Evolutionary conservation across 2,329 filamentous ascomycete genomes (phyloP), one percentile per base, ranked within the genome.

Genomic region (Ceratocystis diversiconidia): DNA sequence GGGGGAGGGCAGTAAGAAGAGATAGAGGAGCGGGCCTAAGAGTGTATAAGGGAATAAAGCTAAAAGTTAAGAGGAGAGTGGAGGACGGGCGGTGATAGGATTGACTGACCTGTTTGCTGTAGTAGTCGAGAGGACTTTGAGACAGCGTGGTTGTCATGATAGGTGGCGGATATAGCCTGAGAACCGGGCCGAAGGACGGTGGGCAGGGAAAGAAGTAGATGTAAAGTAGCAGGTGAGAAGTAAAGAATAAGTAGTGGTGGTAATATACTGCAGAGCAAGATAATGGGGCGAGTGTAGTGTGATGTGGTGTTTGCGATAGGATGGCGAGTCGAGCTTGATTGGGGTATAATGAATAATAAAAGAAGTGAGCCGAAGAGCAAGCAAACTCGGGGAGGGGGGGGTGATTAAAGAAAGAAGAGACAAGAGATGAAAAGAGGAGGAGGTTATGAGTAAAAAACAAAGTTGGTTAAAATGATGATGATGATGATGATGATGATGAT

Each of bases 101-200:
- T 28, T 63, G 32, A 50, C 46, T 59, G 62, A 64, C 65, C 61
- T 66, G 65, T 41, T 66, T 66, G 55, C 50, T 64, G 62, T 66
- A 66, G 65, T 66, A 66, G 19, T 64, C 65, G 15, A 66, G 52
- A 46, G 52, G 62, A 43, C 62, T 66, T 57, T 66, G 65, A 46
- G 65, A 66, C 41, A 66, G 32, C 32, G 64, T 66, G n/a, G 65
- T 59, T 30, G 65, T 43, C 65, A 66, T 66, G 30, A 32, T 64
- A 30, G 32, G 5, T 41, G 62, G 50, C 15, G 46, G 22, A 28
- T 28, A 57, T 25, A 19, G n/a, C 43, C 41, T 30, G 61, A 62
- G 41, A 46, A 10, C 28, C 28, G 25, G 25, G 17, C 25, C 61
- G 41, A 62, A 62, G 12, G 60, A 36, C 32, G 10, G 10, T 15